phyloP scores from a whole-genome alignment of 495 filamentous ascomycete genomes.

The Penicillium verhagenii region DNA sequence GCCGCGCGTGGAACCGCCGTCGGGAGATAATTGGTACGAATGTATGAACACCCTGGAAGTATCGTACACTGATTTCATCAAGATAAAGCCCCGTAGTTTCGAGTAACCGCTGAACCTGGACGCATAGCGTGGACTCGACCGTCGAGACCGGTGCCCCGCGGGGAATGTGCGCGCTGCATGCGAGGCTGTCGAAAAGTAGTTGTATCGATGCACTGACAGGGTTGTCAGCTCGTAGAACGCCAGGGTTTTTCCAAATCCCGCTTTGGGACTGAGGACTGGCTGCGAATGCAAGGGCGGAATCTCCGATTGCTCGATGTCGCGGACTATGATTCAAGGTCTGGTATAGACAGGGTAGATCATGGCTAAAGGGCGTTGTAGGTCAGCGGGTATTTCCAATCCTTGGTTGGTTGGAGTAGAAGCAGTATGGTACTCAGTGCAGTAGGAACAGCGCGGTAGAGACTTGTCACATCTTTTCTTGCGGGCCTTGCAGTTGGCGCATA shows the following conservation, averaged over 20 bases:
- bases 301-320: neutral
- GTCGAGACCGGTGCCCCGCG: neutral
- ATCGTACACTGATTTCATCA: conserved; percentile 33
- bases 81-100: conserved; percentile 27
- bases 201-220: neutral
- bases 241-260: neutral
- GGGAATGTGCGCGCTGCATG: neutral
- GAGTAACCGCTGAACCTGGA: conserved; percentile 31
- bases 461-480: conserved; percentile 43
- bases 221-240: neutral
- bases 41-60: conserved; percentile 35
- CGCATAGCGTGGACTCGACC: conserved; percentile 8
- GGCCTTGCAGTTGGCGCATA: conserved; percentile 34
- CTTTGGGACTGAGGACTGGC: neutral
- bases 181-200: neutral
- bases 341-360: neutral
- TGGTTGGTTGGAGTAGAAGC: neutral
- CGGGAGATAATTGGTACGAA: conserved; percentile 39
- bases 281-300: neutral
- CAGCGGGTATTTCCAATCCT: neutral
- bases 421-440: conserved; percentile 25
- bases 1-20: conserved; percentile 24
- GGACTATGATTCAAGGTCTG: neutral
- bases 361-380: neutral
- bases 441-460: conserved; percentile 30